A percentile compares a stretch with the other conserved stretches of the same genome.
Evolutionary conservation across 768 basidiomycete genomes (phyloP).

Genomic region (Kwoniella sp.): DNA sequence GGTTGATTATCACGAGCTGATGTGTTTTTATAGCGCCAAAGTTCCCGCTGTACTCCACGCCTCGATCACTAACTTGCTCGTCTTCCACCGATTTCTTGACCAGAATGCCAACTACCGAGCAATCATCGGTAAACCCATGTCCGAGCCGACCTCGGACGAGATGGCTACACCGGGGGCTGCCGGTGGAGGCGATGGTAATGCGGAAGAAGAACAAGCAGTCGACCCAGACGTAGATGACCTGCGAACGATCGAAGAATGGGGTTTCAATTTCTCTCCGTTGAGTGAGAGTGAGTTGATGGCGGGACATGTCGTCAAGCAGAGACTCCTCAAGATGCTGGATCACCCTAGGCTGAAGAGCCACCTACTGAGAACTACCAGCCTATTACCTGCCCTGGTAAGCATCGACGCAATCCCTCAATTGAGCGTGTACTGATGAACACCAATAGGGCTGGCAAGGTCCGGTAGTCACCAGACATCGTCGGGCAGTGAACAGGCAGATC

Average conservation of each 20-base stretch:
- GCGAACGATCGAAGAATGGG: slow-evolving; percentile 6
- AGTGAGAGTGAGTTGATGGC: slow-evolving; percentile 36
- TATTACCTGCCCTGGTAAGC: slow-evolving; percentile 38
- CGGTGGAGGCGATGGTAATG: background rate
- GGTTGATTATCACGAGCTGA: no score
- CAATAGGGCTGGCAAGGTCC: slow-evolving; percentile 37
- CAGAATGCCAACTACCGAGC: slow-evolving; percentile 38
- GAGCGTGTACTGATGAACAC: background rate
- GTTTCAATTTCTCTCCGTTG: slow-evolving; percentile 31
- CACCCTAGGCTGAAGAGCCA: slow-evolving; percentile 44
- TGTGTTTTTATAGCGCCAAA: slow-evolving; percentile 31
- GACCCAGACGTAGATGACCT: slow-evolving; percentile 14
- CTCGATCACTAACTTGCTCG: slow-evolving; percentile 38
- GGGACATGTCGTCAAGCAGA: slow-evolving; percentile 40
- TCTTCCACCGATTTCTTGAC: slow-evolving; percentile 41
- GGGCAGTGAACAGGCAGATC: slow-evolving; percentile 32
- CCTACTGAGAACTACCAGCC: slow-evolving; percentile 27
- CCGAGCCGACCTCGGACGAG: background rate
- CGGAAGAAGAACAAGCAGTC: slow-evolving; percentile 19
- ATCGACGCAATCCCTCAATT: background rate
- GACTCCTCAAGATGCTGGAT: slow-evolving; percentile 42
- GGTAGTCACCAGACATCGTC: slow-evolving; percentile 24
- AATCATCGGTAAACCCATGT: slow-evolving; percentile 23
- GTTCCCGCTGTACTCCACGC: slow-evolving; percentile 35
- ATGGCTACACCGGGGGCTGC: background rate